These are phyloP conservation scores for Penicillium corylophilum DNA, from an alignment of 2,329 filamentous ascomycete species.

Conservation along the genomic window DNA sequence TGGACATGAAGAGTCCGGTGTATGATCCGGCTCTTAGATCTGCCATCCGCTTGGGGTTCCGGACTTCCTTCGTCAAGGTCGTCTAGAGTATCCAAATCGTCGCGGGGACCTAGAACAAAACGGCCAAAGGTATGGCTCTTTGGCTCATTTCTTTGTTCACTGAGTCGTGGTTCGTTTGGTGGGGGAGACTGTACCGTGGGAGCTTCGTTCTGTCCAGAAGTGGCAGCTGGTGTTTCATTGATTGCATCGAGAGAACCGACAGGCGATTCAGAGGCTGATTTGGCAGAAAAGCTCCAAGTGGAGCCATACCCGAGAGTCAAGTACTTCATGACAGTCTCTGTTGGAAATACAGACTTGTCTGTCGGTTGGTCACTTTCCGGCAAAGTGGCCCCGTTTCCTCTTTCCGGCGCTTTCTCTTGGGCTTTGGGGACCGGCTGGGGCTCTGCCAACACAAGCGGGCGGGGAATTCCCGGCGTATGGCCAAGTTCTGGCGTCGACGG, in stretches of 20 bases:
- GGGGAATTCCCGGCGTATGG: constrained; percentile 44
- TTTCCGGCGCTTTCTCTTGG: constrained; percentile 9
- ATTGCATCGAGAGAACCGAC: constrained; percentile 26
- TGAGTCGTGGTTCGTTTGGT: not conserved
- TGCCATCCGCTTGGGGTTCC: constrained; percentile 20
- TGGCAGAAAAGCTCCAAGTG: constrained; percentile 45
- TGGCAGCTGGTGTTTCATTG: constrained; percentile 11
- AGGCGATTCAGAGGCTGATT: constrained; percentile 26
- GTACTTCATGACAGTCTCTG: constrained; percentile 50
- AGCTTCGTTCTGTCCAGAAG: not conserved
- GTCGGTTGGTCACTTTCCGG: constrained; percentile 19
- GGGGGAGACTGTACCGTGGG: not conserved
- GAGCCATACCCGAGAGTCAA: constrained; percentile 52
- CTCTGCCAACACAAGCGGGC: constrained; percentile 39
- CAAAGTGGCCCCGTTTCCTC: constrained; percentile 18
- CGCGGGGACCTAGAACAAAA: constrained; percentile 30
- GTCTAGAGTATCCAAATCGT: constrained; percentile 38
- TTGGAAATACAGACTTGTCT: constrained; percentile 35
- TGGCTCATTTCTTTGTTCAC: not conserved
- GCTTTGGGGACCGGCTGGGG: constrained; percentile 16
- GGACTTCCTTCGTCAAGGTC: constrained; percentile 28
- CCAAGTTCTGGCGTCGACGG: constrained; percentile 21
- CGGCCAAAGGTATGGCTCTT: constrained; percentile 6
- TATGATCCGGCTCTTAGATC: constrained; percentile 32
- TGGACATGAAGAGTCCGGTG: constrained; percentile 38